Conservation (phyloP, 257 asterid genomes). For the Solanum verrucosum region DNA sequence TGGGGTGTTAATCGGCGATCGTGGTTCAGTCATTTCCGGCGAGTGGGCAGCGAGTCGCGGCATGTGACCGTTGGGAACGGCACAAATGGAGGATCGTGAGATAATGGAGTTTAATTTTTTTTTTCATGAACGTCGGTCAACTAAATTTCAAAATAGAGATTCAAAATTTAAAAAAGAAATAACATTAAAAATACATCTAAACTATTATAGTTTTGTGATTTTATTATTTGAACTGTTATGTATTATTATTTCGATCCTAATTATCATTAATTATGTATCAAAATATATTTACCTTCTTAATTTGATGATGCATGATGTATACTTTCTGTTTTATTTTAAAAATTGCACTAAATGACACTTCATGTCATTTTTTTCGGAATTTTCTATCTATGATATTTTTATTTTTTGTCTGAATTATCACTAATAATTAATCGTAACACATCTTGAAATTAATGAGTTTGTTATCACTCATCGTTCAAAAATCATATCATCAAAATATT, state of each 20-base stretch:
- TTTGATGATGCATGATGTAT: not conserved
- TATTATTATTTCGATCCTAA: not conserved
- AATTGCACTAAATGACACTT: too few relatives aligned
- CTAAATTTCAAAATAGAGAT: not conserved
- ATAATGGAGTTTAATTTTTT: not conserved
- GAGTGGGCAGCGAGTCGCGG: constrained; percentile 19
- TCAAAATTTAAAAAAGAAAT: not conserved
- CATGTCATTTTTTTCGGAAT: accelerated
- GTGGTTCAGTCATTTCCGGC: constrained; percentile 33
- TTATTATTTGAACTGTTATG: too few relatives aligned
- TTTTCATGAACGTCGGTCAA: not conserved
- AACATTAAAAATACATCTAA: accelerated
- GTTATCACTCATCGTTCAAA: too few relatives aligned
- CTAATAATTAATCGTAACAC: not conserved
- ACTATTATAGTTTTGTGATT: too few relatives aligned
- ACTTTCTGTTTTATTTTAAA: too few relatives aligned
- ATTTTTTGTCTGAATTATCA: too few relatives aligned
- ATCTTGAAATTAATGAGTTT: not conserved
- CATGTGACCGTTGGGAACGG: constrained; percentile 27
- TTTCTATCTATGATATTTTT: not conserved
- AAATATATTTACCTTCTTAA: not conserved
- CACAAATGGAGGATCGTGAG: not conserved
- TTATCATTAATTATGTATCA: not conserved
- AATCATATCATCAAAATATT: too few relatives aligned
- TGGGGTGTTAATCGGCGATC: constrained; percentile 22